These are phyloP conservation scores for Coleophoma cylindrospora DNA, from an alignment of 2,329 filamentous ascomycete species.

Conservation along the genomic window DNA sequence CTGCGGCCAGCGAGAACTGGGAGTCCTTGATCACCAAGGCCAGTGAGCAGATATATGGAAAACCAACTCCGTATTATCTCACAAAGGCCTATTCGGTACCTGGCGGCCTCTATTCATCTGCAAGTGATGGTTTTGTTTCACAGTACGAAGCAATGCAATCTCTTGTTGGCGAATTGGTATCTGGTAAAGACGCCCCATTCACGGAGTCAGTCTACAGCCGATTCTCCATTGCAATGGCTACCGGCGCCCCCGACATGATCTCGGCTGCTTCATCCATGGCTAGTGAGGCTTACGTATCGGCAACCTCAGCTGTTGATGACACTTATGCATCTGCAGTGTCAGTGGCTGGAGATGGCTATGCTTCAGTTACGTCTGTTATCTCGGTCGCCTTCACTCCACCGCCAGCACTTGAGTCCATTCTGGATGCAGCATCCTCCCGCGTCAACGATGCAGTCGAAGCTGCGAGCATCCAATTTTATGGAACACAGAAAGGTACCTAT, in stretches of 20 bases:
- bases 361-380: slow-evolving; percentile 38
- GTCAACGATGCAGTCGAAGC: slow-evolving; percentile 54
- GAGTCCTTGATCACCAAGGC: slow-evolving; percentile 25
- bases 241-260: slow-evolving; percentile 39
- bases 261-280: slow-evolving; percentile 49
- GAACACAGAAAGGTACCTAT: slow-evolving; percentile 44
- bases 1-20: slow-evolving; percentile 32
- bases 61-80: slow-evolving; percentile 26
- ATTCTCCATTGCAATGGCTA: slow-evolving; percentile 67
- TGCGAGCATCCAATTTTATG: slow-evolving; percentile 52
- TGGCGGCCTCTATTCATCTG: slow-evolving; percentile 38
- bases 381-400: slow-evolving; percentile 49
- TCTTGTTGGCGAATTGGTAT: slow-evolving; percentile 70
- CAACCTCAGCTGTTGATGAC: slow-evolving; percentile 34
- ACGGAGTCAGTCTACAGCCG: slow-evolving; percentile 74
- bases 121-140: slow-evolving; percentile 51
- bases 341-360: slow-evolving; percentile 41
- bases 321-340: slow-evolving; percentile 41
- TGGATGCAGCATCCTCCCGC: slow-evolving; percentile 50
- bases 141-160: slow-evolving; percentile 68
- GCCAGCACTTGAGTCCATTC: slow-evolving; percentile 49
- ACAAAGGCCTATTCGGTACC: slow-evolving; percentile 16
- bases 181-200: slow-evolving; percentile 74
- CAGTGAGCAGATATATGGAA: slow-evolving; percentile 25
- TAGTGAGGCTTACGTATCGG: slow-evolving; percentile 38